Base-by-base conservation (phyloP, 805 yeast species). In the Pachysolen tannophilus region DNA sequence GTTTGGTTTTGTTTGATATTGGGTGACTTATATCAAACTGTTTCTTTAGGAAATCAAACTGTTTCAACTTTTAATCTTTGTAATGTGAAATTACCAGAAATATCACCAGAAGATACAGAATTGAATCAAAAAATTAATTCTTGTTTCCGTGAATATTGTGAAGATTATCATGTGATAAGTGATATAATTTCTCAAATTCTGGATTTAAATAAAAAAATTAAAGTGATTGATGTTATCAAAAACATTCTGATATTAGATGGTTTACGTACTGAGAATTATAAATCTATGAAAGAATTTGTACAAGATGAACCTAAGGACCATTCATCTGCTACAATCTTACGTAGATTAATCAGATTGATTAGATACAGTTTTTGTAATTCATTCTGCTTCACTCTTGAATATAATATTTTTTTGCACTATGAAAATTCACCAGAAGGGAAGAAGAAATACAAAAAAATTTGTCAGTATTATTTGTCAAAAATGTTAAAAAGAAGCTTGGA, bases 301-400 rank as follows among this genome's bases (percentile, higher is more conserved):
- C n/a, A n/a, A n/a, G n/a, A n/a, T n/a, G 13, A 6, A 20, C 14
- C 28, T 16, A 11, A 21, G 27, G 7, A 3, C 34, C 3, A 28
- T 13, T 20, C 19, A 16, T 9, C 16, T 20, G 6, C 13, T 9
- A 5, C 4, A 18, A 17, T 34, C 39, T 6, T 19, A 21, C n/a
- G 19, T 16, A 35, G 20, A 23, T 34, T 35, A 13, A 18, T 35
- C 3, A 21, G 27, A 16, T 31, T 35, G 13, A 31, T 35, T 25
- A 26, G 32, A 20, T 35, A 30, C n/a, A 34, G 30, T 4, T 31
- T 30, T 20, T 26, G 30, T 13, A 35, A 35, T 25, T 26, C 32
- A 4, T 26, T 31, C 17, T 35, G 39, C 16, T 35, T 35, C 32
- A 35, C 39, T 2, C 16, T 27, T 6, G 39, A 35, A 20, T 35